Conservation (phyloP, 1,139 yeast species). For the Lodderomyces margitis region DNA sequence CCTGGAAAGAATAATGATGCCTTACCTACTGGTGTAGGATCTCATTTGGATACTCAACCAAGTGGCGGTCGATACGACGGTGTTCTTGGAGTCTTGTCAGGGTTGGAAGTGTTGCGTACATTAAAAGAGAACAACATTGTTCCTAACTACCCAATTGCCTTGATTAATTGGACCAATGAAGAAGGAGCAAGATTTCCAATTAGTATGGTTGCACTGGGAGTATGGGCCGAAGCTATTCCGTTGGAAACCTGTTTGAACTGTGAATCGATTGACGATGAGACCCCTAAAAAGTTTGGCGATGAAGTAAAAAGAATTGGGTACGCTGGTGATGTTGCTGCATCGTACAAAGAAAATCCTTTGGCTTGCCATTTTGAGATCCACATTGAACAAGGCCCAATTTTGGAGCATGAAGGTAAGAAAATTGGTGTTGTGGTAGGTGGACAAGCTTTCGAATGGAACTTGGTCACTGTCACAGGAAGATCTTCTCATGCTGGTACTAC, state of each 20-base stretch:
- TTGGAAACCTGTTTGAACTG: constrained; percentile 50
- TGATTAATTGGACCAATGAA: constrained; percentile 72
- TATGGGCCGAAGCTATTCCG: constrained; percentile 56
- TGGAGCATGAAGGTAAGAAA: constrained; percentile 52
- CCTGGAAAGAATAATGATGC: constrained; percentile 51
- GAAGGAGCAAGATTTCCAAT: constrained; percentile 77
- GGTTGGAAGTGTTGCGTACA: constrained; percentile 64
- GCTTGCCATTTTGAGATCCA: constrained; percentile 73
- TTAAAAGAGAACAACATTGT: constrained; percentile 54
- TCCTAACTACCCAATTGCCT: constrained; percentile 65
- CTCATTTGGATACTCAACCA: constrained; percentile 79
- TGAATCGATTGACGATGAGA: constrained; percentile 49
- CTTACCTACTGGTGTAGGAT: constrained; percentile 66
- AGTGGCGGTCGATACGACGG: constrained; percentile 79
- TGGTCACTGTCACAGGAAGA: constrained; percentile 52
- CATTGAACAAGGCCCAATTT: constrained; percentile 73
- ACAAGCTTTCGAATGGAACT: constrained; percentile 66
- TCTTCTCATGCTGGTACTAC: constrained; percentile 78
- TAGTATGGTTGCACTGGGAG: constrained; percentile 63
- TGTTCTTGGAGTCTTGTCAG: constrained; percentile 64
- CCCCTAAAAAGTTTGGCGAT: constrained; percentile 49
- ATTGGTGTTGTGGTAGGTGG: constrained; percentile 68
- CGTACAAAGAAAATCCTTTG: constrained; percentile 51
- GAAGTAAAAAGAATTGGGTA: constrained; percentile 65
- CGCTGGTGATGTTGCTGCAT: constrained; percentile 49